These are phyloP conservation scores for Arthrobotrys musiformis DNA, from an alignment of 2,329 filamentous ascomycete species.

Conservation along the genomic window DNA sequence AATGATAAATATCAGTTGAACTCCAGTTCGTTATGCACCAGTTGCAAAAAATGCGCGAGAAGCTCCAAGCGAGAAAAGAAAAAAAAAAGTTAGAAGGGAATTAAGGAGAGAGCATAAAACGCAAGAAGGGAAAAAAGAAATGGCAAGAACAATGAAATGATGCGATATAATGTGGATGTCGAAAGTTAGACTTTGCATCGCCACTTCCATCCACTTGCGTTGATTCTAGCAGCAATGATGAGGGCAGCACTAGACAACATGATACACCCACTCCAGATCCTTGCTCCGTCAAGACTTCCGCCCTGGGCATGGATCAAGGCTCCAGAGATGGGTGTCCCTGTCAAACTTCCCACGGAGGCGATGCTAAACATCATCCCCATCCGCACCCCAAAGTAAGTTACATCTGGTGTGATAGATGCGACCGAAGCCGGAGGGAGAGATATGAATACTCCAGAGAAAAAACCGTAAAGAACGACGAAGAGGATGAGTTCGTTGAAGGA, in stretches of 20 bases:
- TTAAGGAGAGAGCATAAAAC: background rate
- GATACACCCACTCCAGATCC: conserved; percentile 54
- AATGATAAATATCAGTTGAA: conserved; percentile 32
- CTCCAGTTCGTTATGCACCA: conserved; percentile 55
- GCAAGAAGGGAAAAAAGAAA: background rate
- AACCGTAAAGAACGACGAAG: conserved; percentile 64
- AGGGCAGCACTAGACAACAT: conserved; percentile 53
- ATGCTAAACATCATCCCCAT: conserved; percentile 61
- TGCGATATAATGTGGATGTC: background rate
- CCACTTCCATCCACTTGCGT: conserved; percentile 47
- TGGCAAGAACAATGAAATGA: background rate
- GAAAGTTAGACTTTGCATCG: conserved; percentile 42
- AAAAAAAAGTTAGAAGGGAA: conserved; percentile 2
- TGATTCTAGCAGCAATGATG: conserved; percentile 47
- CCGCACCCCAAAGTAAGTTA: conserved; percentile 52
- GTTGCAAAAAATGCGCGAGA: conserved; percentile 32
- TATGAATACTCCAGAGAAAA: conserved; percentile 64
- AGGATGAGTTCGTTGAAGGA: conserved; percentile 61
- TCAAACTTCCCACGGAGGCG: conserved; percentile 68
- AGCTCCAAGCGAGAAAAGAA: conserved; percentile 31
- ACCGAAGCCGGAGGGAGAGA: conserved; percentile 63
- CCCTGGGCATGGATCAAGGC: conserved; percentile 64
- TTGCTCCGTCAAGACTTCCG: conserved; percentile 43
- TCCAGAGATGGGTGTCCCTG: conserved; percentile 69
- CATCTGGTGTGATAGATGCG: conserved; percentile 57